phyloP scores from a whole-genome alignment of 257 asterid genomes.

The Verbena officinalis region DNA sequence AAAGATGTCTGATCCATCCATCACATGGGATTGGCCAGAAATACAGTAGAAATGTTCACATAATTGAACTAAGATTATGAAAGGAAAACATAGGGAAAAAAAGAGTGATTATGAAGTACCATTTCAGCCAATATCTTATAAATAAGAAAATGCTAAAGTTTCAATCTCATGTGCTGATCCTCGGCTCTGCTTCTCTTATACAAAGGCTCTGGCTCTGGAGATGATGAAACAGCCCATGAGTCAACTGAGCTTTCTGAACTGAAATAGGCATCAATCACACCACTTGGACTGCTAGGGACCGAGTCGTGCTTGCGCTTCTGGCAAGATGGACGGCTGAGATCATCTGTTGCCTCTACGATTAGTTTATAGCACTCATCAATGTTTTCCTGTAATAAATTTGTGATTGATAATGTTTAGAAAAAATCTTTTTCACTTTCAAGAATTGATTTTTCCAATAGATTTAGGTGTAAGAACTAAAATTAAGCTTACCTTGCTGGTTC shows the following conservation, averaged over 20 bases:
- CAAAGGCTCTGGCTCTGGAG: slow-evolving; percentile 50
- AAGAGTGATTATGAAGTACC: slow-evolving; percentile 49
- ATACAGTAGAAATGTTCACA: slow-evolving; percentile 42
- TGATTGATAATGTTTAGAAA: not conserved
- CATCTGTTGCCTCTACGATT: slow-evolving; percentile 36
- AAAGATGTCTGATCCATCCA: slow-evolving; percentile 41
- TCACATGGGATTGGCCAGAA: slow-evolving; percentile 47
- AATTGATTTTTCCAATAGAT: not conserved
- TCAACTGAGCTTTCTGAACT: slow-evolving; percentile 57
- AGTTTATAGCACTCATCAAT: slow-evolving; percentile 44
- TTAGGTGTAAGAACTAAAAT: not conserved
- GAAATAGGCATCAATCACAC: slow-evolving; percentile 59
- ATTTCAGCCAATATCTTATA: slow-evolving; percentile 41
- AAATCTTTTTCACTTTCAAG: not conserved
- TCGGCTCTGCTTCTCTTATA: slow-evolving; percentile 46
- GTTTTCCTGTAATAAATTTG: slow-evolving; percentile 39
- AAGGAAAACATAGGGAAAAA: slow-evolving; percentile 40
- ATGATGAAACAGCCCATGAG: slow-evolving; percentile 49
- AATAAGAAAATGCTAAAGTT: slow-evolving; percentile 36
- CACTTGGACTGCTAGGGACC: slow-evolving; percentile 59
- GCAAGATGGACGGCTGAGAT: slow-evolving; percentile 24
- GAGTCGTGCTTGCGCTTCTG: slow-evolving; percentile 44
- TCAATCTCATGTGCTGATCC: slow-evolving; percentile 53
- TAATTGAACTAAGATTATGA: slow-evolving; percentile 40
- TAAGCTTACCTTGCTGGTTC: slow-evolving; percentile 46